Percentiles rank a stretch among this genome's conserved stretches.
phyloP scores from a whole-genome alignment of 495 filamentous ascomycete species.

The Penicillium simplicissimum region DNA sequence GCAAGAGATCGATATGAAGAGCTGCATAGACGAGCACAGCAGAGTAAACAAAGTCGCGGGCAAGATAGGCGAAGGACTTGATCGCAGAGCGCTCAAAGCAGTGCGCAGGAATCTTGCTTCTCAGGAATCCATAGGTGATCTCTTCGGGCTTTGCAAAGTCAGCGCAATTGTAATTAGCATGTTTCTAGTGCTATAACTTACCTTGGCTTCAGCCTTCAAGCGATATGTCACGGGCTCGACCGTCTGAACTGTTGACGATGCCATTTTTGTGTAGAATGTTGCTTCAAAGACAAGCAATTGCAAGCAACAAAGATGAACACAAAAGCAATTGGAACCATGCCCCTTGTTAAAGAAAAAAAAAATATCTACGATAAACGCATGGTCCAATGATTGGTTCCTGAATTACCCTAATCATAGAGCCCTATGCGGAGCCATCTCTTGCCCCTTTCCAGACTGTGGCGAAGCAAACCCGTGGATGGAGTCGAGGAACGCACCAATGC shows the following conservation, averaged over 20 bases:
- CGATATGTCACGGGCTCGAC: constrained; percentile 19
- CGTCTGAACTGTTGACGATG: constrained; percentile 18
- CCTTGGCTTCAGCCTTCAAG: constrained; percentile 20
- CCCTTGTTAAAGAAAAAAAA: constrained; percentile 11
- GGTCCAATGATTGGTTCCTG: constrained; percentile 22
- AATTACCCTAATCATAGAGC: constrained; percentile 16
- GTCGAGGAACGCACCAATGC: constrained; percentile 12
- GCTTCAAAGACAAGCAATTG: not conserved
- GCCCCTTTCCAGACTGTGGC: constrained; percentile 19
- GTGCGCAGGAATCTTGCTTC: constrained; percentile 26
- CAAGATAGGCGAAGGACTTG: constrained; percentile 7
- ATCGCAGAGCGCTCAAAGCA: constrained; percentile 30
- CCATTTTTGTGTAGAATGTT: constrained; percentile 7
- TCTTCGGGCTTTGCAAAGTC: constrained; percentile 15
- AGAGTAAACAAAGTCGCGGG: constrained; percentile 15
- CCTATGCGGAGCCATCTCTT: constrained; percentile 21
- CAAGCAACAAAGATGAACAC: constrained; percentile 7
- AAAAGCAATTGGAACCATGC: constrained; percentile 6
- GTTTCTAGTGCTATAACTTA: not conserved
- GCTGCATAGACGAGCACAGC: constrained; percentile 24
- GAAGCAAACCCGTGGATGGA: constrained; percentile 17
- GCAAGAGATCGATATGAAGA: constrained; percentile 27
- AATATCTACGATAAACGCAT: constrained; percentile 18
- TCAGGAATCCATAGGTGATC: constrained; percentile 20
- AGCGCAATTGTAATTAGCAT: constrained; percentile 3